These are phyloP conservation scores for Aspergillus ruber DNA, from an alignment of 2,329 filamentous ascomycete genomes.

Conservation along the genomic window DNA sequence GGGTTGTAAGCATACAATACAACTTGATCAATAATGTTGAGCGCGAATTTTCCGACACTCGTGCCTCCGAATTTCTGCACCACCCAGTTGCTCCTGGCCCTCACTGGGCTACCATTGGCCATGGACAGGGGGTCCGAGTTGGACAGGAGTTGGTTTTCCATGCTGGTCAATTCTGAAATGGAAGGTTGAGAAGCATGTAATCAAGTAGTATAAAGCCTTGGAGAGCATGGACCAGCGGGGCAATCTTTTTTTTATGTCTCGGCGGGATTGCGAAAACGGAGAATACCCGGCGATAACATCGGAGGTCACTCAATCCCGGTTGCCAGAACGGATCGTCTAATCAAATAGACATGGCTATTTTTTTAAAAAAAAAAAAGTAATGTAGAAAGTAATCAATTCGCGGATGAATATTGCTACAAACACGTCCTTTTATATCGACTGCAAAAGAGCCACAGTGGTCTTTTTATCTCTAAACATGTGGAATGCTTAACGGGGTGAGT, in stretches of 20 bases:
- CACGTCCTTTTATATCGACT: too few relatives aligned
- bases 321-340: too few relatives aligned
- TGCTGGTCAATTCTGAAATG: conserved; percentile 6
- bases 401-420: too few relatives aligned
- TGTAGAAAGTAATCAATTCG: too few relatives aligned
- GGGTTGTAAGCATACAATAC: conserved; percentile 47
- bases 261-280: conserved; percentile 18
- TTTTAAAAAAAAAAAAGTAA: too few relatives aligned
- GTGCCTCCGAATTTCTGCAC: conserved; percentile 96
- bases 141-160: conserved; percentile 11
- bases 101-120: conserved; percentile 9
- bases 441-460: too few relatives aligned
- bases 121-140: conserved; percentile 8
- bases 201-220: conserved; percentile 4
- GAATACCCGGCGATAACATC: background rate
- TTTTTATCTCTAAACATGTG: too few relatives aligned
- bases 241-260: conserved; percentile 15
- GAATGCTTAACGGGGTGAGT: too few relatives aligned
- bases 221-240: conserved; percentile 2
- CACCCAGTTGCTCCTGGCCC: conserved; percentile 56
- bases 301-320: background rate
- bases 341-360: too few relatives aligned
- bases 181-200: conserved; percentile 1
- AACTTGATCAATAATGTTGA: conserved; percentile 66
- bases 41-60: conserved; percentile 87